Evolutionary conservation across 73 alveolate species (phyloP).

Genomic region (Uronychia setigera): DNA sequence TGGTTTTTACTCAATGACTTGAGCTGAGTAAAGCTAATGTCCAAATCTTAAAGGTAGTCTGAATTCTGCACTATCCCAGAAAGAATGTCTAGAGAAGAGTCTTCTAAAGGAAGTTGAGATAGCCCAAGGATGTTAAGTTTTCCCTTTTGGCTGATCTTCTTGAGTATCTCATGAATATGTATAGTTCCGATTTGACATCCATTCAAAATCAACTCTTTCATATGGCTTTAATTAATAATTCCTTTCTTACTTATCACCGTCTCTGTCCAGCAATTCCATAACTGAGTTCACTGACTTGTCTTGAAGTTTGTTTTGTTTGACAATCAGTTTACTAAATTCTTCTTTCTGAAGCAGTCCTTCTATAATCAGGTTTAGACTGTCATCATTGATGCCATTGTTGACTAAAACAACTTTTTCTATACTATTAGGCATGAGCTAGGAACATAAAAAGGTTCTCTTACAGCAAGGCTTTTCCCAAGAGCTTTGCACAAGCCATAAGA

Average conservation of each 20-base stretch:
- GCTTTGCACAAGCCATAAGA: slow-evolving; percentile 46
- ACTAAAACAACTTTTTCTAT: slow-evolving; percentile 4
- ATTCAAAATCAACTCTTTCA: background rate
- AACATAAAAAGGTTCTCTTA: slow-evolving; percentile 7
- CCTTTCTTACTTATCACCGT: background rate
- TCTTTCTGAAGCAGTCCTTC: background rate
- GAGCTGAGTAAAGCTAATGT: background rate
- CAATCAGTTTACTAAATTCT: background rate
- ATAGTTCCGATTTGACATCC: background rate
- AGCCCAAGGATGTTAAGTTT: background rate
- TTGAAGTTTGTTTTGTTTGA: background rate
- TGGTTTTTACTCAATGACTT: background rate
- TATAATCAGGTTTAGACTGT: slow-evolving; percentile 7
- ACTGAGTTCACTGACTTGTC: background rate
- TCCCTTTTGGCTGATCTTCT: background rate
- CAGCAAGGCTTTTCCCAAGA: slow-evolving; percentile 43
- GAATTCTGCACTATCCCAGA: background rate
- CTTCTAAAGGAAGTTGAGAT: background rate
- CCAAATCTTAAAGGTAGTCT: background rate
- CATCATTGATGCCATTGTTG: slow-evolving; percentile 51
- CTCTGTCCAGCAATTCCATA: background rate
- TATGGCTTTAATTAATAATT: background rate
- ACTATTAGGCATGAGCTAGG: background rate
- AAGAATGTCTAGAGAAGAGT: background rate
- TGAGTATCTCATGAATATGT: background rate